phyloP scores from a whole-genome alignment of 225 moss, liverwort and hornwort species.

The Neckera pumila region DNA sequence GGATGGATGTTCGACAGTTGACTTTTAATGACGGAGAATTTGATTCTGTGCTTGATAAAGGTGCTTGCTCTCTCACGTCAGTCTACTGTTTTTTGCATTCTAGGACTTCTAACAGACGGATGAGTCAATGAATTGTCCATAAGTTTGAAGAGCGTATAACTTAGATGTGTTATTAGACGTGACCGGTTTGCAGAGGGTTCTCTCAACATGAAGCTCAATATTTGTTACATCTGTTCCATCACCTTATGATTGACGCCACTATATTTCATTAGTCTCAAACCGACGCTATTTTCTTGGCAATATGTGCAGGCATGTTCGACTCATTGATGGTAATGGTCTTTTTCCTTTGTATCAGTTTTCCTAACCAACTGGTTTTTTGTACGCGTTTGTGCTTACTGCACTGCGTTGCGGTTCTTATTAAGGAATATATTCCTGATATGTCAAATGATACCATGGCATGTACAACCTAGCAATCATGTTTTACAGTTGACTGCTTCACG shows the following conservation, averaged over 20 bases:
- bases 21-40: slow-evolving; percentile 54
- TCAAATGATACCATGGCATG: not conserved
- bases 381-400: not conserved
- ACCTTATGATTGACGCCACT: not conserved
- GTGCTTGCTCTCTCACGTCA: slow-evolving; percentile 6
- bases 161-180: not conserved
- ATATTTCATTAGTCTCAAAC: not conserved
- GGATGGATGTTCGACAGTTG: slow-evolving; percentile 74
- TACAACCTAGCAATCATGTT: not conserved
- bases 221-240: not conserved
- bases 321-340: slow-evolving; percentile 46
- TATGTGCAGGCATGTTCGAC: slow-evolving; percentile 57
- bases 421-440: not conserved
- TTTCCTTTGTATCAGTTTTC: not conserved
- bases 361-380: not conserved
- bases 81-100: not conserved
- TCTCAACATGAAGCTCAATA: not conserved
- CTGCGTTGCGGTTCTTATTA: not conserved
- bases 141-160: not conserved
- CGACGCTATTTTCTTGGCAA: not conserved
- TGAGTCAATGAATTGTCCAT: not conserved
- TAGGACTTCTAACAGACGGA: not conserved
- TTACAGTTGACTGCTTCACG: not conserved
- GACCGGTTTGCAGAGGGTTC: not conserved
- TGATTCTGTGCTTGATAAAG: slow-evolving; percentile 71